A percentile compares a stretch with the other conserved stretches of the same genome.
phyloP scores from a whole-genome alignment of 306 rosid genomes.

The Sechiopsis laciniata region DNA sequence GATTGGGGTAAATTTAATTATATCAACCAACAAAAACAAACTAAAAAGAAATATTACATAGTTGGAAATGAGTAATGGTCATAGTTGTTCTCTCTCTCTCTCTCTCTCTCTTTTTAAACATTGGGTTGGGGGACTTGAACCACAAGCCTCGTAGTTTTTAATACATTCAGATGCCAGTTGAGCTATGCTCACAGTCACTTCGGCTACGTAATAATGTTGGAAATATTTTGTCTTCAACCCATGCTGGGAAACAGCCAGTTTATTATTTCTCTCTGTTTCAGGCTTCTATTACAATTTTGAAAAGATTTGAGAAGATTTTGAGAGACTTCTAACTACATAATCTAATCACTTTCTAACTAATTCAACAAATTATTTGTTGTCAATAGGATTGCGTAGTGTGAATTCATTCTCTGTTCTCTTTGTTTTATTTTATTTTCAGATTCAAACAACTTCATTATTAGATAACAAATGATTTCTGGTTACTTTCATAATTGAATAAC shows the following conservation, averaged over 20 bases:
- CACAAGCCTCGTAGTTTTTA: no score
- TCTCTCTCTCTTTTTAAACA: not conserved
- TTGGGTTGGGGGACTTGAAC: no score
- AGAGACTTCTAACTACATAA: no score
- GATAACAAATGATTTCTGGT: constrained; percentile 7
- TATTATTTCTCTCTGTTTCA: no score
- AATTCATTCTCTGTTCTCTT: not conserved
- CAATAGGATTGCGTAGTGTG: not conserved
- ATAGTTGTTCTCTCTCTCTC: not conserved
- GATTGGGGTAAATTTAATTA: no score
- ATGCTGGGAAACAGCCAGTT: no score
- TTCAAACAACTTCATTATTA: not conserved
- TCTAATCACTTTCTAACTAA: no score
- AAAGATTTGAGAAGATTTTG: no score
- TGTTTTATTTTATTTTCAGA: constrained; percentile 6
- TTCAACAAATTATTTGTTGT: not conserved
- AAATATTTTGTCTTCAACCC: not conserved
- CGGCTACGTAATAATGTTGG: not conserved
- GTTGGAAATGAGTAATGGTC: not conserved
- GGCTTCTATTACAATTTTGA: no score
- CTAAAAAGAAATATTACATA: not conserved
- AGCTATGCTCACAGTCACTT: no score
- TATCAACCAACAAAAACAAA: not conserved
- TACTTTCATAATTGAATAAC: constrained; percentile 2
- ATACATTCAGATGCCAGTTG: no score